phyloP scores from a whole-genome alignment of 2,329 filamentous ascomycete species.

The Pseudohalonectria lignicola region DNA sequence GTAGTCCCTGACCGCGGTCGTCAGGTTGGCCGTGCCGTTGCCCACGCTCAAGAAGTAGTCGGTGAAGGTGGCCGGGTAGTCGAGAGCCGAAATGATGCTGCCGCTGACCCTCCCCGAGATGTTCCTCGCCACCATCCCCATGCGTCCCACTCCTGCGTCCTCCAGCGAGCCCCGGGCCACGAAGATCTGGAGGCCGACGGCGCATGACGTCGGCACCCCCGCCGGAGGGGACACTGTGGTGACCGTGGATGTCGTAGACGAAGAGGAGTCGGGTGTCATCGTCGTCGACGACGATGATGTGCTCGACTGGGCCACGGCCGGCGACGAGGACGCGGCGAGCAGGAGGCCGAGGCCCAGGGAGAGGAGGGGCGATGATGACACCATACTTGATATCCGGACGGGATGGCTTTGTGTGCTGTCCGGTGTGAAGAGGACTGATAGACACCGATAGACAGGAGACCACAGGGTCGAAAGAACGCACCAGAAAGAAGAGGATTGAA shows the following conservation, averaged over 20 bases:
- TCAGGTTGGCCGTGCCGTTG: slow-evolving; percentile 9
- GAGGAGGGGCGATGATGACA: not conserved
- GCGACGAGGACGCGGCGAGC: not conserved
- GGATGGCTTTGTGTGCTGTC: too few relatives aligned
- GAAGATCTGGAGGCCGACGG: slow-evolving; percentile 13
- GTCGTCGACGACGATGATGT: not conserved
- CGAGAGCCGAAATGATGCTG: slow-evolving; percentile 10
- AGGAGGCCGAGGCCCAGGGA: not conserved
- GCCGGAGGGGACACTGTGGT: not conserved
- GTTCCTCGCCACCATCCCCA: slow-evolving; percentile 12
- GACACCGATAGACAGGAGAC: too few relatives aligned
- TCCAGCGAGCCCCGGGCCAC: slow-evolving; percentile 13
- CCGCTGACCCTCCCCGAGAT: slow-evolving; percentile 10
- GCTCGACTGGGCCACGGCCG: not conserved
- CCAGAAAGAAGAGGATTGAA: too few relatives aligned
- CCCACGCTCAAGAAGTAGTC: slow-evolving; percentile 10
- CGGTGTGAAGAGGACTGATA: too few relatives aligned
- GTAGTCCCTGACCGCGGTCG: slow-evolving; percentile 8
- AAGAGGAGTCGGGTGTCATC: not conserved
- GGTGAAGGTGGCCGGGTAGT: slow-evolving; percentile 14
- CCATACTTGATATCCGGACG: too few relatives aligned
- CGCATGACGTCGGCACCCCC: slow-evolving; percentile 3
- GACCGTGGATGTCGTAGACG: too few relatives aligned
- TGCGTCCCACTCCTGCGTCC: slow-evolving; percentile 9
- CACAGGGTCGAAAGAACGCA: too few relatives aligned